Conservation (phyloP, 305 asterid genomes). For the Fraxinus latifolia region DNA sequence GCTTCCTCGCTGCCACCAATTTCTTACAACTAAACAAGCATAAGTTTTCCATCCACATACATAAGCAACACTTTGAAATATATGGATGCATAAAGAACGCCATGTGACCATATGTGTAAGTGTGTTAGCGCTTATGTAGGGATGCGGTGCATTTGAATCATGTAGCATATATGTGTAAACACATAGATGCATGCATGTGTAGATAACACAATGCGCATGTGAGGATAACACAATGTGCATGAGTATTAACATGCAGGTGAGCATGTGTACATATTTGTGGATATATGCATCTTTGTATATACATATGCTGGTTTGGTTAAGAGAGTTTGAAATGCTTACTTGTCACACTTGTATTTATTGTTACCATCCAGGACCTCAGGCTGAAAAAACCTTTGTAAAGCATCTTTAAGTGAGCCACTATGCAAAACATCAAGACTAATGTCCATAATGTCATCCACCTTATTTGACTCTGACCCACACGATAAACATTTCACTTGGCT, state of each 20-base stretch:
- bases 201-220: not conserved
- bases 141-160: not conserved
- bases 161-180: not conserved
- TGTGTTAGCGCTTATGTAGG: not conserved
- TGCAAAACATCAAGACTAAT: slow-evolving; percentile 91
- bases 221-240: not conserved
- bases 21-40: slow-evolving; percentile 77
- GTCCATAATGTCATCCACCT: slow-evolving; percentile 98
- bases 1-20: slow-evolving; percentile 93
- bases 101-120: not conserved
- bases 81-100: not conserved
- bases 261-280: not conserved
- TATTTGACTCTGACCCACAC: slow-evolving; percentile 93
- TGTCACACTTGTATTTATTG: slow-evolving; percentile 89
- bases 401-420: slow-evolving; percentile 72
- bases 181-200: not conserved
- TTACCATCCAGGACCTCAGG: slow-evolving; percentile 91
- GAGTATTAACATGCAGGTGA: not conserved
- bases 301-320: not conserved
- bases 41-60: slow-evolving; percentile 28
- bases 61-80: slow-evolving; percentile 20
- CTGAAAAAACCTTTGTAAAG: slow-evolving; percentile 82
- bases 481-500: slow-evolving; percentile 95
- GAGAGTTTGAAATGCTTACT: slow-evolving; percentile 46
- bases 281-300: not conserved